phyloP scores from a whole-genome alignment of 2,329 filamentous ascomycete genomes.

The Penicillium rolfsii region DNA sequence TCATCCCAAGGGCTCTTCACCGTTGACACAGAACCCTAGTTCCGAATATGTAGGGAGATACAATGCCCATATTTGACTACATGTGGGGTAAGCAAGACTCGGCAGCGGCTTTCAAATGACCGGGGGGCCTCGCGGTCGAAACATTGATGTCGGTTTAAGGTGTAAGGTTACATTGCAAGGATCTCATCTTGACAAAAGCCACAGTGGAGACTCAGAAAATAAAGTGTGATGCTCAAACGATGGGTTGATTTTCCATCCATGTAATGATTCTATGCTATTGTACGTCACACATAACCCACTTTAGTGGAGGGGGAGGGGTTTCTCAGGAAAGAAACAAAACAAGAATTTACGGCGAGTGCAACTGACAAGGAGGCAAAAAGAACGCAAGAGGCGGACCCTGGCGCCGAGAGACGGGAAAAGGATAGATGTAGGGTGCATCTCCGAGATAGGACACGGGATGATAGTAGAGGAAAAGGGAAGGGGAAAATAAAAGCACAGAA shows the following conservation, averaged over 20 bases:
- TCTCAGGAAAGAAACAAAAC: constrained; percentile 24
- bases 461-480: constrained; percentile 11
- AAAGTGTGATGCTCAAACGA: constrained; percentile 24
- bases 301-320: constrained; percentile 14
- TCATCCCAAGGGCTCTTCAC: neutral
- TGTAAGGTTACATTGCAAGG: neutral
- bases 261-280: constrained; percentile 35
- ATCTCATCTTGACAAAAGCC: neutral
- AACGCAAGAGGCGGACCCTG: constrained; percentile 32
- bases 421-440: constrained; percentile 21
- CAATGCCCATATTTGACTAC: neutral
- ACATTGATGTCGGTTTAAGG: neutral
- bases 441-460: neutral
- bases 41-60: neutral
- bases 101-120: constrained; percentile 4
- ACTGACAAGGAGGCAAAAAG: constrained; percentile 27
- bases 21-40: neutral
- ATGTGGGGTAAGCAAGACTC: constrained; percentile 9
- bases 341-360: constrained; percentile 30
- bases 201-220: neutral
- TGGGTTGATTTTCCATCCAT: constrained; percentile 32
- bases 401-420: constrained; percentile 26
- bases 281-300: constrained; percentile 34
- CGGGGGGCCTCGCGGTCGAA: neutral
- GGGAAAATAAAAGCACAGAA: constrained; percentile 21